Evolutionary conservation across 768 basidiomycete species (phyloP), one percentile per base, ranked within the genome.

Genomic region (Filobasidium wieringae): DNA sequence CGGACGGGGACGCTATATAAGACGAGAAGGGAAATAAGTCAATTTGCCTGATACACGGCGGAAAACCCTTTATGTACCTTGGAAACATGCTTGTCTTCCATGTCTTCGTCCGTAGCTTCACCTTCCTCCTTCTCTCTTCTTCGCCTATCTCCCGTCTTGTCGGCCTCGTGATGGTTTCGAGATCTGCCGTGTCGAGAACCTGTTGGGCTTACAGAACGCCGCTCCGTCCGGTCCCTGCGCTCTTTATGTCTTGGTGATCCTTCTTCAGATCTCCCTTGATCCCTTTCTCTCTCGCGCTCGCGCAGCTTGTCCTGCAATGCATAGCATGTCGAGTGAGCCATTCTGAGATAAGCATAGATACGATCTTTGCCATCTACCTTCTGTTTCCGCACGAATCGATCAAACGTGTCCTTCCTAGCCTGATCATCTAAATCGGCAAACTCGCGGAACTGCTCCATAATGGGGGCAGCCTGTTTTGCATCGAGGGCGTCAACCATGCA

Each of bases 321-420:
- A 27, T 65, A 63, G 9, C 55, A 39, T 29, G 54, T 34, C 32
- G 55, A 45, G 36, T 55, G 39, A 36, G n/a, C n/a, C n/a, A n/a
- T 54, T 34, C 24, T 30, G 14, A 24, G 58, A 32, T 70, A 60
- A 14, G 69, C 68, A 0, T 69, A 61, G 24, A 69, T 66, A 5
- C 65, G 55, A 53, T 65, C 60, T 59, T 12, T 51, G 33, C 29
- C 61, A 41, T 41, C n/a, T 56, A 34, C 89, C 80, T 90, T 95
- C 69, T 95, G 90, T 58, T 93, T 77, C 72, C 86, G 88, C 52
- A 92, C 78, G 70, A 84, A 93, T 75, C 92, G 97, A 17, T 80
- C 75, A 71, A 89, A 97, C 0, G 92, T 91, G 4, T 80, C 78
- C 30, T 82, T 82, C 41, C 89, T 77, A n/a, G 91, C 90, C 55